Base-by-base conservation (phyloP, 129 eudicot species). In the Ambrosia trifida region DNA sequence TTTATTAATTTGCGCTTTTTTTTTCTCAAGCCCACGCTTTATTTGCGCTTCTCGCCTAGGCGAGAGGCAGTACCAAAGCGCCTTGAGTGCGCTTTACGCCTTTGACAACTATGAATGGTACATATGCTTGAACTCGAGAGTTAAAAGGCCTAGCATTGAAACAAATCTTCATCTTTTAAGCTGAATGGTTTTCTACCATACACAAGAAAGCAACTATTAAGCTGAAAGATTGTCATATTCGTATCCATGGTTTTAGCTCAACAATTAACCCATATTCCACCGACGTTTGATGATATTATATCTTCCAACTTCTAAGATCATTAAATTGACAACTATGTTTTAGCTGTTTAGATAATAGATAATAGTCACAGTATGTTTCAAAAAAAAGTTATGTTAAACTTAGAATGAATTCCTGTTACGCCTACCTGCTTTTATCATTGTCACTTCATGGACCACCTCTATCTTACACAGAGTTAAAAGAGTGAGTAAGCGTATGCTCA, bases 391-490 rank as follows among this genome's bases (percentile, higher is more conserved):
- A 19, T 54, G 61, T 19, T 54, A n/a, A n/a, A n/a, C n/a, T n/a
- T n/a, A 19, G 13, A 20, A 3, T 7, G 61, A 19, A 32, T 54
- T 20, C 14, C 33, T 54, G 14, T 9, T 54, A 54, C 13, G 13
- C 61, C 33, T 54, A 20, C 61, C 13, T 1, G 14, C 33, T 54
- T 7, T 7, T 18, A 54, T 54, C 33, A 54, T 54, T 19, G 14
- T 54, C 61, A 54, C 32, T 30, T 12, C 61, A 54, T 54, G 31
- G 61, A 20, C 61, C 33, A 18, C 61, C 61, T 54, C 12, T 49
- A 4, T 4, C 19, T n/a, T 50, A 4, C 17, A 6, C 2, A 18
- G 28, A 13, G 58, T 52, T 16, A 17, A 7, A 52, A 16, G 53
- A 47, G 17, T 47, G 53, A 47, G 17, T 12, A 46, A 4, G 52